These are phyloP conservation scores for sunflower (Helianthus annuus) DNA, from an alignment of 129 eudicot genomes.

Conservation along the genomic window DNA sequence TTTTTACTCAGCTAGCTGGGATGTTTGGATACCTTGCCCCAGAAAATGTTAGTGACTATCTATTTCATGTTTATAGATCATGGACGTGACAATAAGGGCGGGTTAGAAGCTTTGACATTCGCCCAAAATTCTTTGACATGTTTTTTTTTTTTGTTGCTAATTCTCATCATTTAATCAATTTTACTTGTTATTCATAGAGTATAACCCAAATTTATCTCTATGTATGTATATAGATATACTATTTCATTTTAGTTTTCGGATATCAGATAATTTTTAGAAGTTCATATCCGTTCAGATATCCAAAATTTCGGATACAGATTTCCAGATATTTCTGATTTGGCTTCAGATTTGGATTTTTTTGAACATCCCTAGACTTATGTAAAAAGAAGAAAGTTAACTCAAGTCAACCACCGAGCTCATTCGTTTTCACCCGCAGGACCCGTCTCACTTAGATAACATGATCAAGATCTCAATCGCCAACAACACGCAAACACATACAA, in stretches of 20 bases:
- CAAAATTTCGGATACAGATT: too few relatives aligned
- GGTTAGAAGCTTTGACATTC: too few relatives aligned
- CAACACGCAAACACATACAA: slow-evolving; percentile 21
- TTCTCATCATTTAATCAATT: neutral
- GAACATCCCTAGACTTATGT: slow-evolving; percentile 27
- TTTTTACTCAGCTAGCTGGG: slow-evolving; percentile 86
- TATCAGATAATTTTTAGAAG: too few relatives aligned
- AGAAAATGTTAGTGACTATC: slow-evolving; percentile 87
- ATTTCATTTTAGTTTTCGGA: too few relatives aligned
- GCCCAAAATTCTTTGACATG: neutral
- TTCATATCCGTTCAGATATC: too few relatives aligned
- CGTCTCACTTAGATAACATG: slow-evolving; percentile 38
- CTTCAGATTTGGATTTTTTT: too few relatives aligned
- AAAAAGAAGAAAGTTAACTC: slow-evolving; percentile 51
- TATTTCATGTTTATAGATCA: neutral
- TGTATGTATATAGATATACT: too few relatives aligned
- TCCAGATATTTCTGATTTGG: too few relatives aligned
- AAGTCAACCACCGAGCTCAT: slow-evolving; percentile 47
- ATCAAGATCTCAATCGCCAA: slow-evolving; percentile 52
- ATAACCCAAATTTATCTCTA: too few relatives aligned
- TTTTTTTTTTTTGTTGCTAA: too few relatives aligned
- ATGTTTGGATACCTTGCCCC: slow-evolving; percentile 98
- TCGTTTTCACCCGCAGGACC: slow-evolving; percentile 54
- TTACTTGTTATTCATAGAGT: neutral
- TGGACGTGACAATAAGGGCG: too few relatives aligned